Evolutionary conservation across 805 yeast genomes (phyloP), one percentile per base, ranked within the genome.

Genomic region (Kazachstania psychrophila): DNA sequence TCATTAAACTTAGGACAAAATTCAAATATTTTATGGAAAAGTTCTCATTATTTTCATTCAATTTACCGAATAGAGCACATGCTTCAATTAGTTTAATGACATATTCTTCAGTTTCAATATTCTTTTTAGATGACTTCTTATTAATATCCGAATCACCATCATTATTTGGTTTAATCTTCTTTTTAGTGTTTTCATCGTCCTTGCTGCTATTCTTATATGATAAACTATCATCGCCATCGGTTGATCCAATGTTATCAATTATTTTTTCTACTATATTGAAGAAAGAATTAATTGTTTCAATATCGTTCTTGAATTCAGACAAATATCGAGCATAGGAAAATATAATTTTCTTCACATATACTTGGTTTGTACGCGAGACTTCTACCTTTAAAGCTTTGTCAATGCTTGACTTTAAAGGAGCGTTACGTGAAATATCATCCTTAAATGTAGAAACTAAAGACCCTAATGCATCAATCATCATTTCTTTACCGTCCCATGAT

Each of bases 401-500:
- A 6, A 81, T 58, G 17, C 47, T 54, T 1, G 54, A 57, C 23
- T 63, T 52, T 5, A 73, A 31, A 0, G 51, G 65, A 1, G 46
- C 39, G 23, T 61, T 51, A 1, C 49, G 38, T 0, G 3, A 4
- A 11, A 77, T 45, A 30, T 52, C 62, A 0, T 45, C 47, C 32
- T 65, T 58, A 7, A 75, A 66, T 41, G 73, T 74, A 13, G 64
- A 49, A 0, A 79, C 52, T 23, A 82, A 65, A 2, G 73, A 59
- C 0, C 83, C 80, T 37, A 88, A 61, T 0, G 95, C 83, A 25
- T 74, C 75, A 14, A 86, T 62, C 1, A 92, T 70, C 20, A 67
- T 58, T 47, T 87, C 96, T 50, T 89, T 89, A 5, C 96, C 97
- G 12, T 69, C 68, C 92, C 95, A 89, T 8, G 89, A 72, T 41